phyloP scores from a whole-genome alignment of 1,284 basidiomycete genomes.

The Ceratobasidium sp. region DNA sequence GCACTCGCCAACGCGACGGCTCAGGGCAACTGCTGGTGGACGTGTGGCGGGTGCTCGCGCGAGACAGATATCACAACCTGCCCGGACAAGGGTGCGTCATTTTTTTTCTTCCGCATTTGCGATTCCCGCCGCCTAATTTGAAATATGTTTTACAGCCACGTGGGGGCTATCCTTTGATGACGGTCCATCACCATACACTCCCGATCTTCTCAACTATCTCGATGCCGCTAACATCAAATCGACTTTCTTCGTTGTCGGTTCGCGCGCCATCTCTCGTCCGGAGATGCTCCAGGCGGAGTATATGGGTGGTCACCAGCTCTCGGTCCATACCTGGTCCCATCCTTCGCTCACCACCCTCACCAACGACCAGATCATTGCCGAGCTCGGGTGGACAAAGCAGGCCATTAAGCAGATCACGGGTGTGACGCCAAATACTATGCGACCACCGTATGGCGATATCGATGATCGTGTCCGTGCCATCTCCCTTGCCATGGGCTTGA shows the following conservation, averaged over 20 bases:
- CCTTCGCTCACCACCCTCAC: slow-evolving; percentile 54
- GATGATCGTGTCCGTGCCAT: slow-evolving; percentile 67
- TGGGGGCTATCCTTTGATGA: slow-evolving; percentile 59
- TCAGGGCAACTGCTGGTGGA: slow-evolving; percentile 78
- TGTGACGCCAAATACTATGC: slow-evolving; percentile 48
- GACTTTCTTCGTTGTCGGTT: slow-evolving; percentile 71
- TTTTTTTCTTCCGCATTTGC: slow-evolving; percentile 51
- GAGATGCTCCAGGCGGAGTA: slow-evolving; percentile 52
- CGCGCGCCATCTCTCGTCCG: slow-evolving; percentile 55
- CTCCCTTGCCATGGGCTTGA: slow-evolving; percentile 57
- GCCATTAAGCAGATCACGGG: slow-evolving; percentile 57
- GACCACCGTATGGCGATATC: slow-evolving; percentile 60
- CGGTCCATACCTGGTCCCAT: slow-evolving; percentile 62
- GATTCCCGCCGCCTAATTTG: neutral
- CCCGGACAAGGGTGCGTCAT: slow-evolving; percentile 64
- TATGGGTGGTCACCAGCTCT: slow-evolving; percentile 54
- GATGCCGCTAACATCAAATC: slow-evolving; percentile 63
- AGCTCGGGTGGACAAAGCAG: slow-evolving; percentile 64
- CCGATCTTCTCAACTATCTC: slow-evolving; percentile 64
- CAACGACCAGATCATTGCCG: slow-evolving; percentile 67
- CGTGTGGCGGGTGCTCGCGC: slow-evolving; percentile 65
- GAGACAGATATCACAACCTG: slow-evolving; percentile 64
- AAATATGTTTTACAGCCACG: slow-evolving; percentile 3
- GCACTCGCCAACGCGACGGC: slow-evolving; percentile 66
- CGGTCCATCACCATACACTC: slow-evolving; percentile 63